A percentile compares a stretch with the other conserved stretches of the same genome.
Conservation (phyloP, 257 asterid species). For the Forsythia viridissima region DNA sequence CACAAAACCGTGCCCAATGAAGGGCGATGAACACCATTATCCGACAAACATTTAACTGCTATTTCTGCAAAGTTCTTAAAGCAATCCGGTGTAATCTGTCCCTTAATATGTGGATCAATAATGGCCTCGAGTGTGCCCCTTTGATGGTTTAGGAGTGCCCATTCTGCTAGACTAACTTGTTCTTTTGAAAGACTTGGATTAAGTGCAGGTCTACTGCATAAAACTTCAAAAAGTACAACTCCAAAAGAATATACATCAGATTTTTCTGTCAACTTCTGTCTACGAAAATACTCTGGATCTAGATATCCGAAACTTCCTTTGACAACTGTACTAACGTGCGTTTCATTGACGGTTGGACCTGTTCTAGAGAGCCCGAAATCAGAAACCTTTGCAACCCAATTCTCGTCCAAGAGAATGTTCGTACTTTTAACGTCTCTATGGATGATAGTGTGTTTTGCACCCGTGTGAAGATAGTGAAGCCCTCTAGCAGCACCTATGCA, state of each 20-base stretch:
- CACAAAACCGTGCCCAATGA: constrained; percentile 46
- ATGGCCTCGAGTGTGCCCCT: constrained; percentile 23
- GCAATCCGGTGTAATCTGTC: constrained; percentile 27
- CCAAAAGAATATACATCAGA: constrained; percentile 56
- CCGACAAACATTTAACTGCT: constrained; percentile 42
- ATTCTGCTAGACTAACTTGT: constrained; percentile 51
- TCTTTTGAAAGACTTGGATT: constrained; percentile 39
- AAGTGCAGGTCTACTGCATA: constrained; percentile 47
- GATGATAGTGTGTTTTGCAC: constrained; percentile 46
- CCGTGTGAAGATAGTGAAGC: constrained; percentile 53
- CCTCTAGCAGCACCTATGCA: constrained; percentile 55
- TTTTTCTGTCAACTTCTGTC: constrained; percentile 51
- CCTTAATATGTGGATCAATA: constrained; percentile 38
- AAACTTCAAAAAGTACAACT: constrained; percentile 46
- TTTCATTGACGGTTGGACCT: constrained; percentile 31
- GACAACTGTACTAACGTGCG: constrained; percentile 49
- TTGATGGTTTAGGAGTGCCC: constrained; percentile 34
- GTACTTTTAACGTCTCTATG: constrained; percentile 54
- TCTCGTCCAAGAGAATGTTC: constrained; percentile 43
- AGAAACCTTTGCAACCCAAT: constrained; percentile 52
- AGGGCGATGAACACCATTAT: constrained; percentile 42
- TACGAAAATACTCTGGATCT: constrained; percentile 50
- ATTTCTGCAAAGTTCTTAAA: constrained; percentile 33
- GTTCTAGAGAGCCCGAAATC: constrained; percentile 53
- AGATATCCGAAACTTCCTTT: constrained; percentile 55